phyloP scores from a whole-genome alignment of 495 filamentous ascomycete species.

The Penicillium crystallinum region DNA sequence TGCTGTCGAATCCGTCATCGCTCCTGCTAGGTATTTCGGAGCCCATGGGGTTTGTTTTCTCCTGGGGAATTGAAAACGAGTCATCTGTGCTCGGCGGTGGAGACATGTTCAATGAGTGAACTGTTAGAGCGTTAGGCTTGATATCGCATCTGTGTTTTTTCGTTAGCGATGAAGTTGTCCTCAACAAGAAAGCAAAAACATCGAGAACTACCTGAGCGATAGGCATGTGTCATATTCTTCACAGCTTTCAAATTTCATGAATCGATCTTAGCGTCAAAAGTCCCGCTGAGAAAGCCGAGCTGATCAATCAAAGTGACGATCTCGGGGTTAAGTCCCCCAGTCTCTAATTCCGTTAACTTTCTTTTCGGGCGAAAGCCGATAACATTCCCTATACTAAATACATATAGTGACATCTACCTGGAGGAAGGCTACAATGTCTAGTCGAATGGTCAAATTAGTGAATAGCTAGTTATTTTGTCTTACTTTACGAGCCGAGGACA shows the following conservation, averaged over 20 bases:
- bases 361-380: background rate
- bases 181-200: background rate
- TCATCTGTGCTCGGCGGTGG: background rate
- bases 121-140: background rate
- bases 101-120: background rate
- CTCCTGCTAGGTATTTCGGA: slow-evolving; percentile 8
- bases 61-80: background rate
- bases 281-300: slow-evolving; percentile 3
- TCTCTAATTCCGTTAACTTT: background rate
- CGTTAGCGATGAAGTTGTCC: background rate
- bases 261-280: background rate
- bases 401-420: no score
- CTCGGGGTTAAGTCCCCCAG: slow-evolving; percentile 1
- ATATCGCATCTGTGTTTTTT: background rate
- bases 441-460: no score
- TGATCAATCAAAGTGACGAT: slow-evolving; percentile 15
- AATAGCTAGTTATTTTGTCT: no score
- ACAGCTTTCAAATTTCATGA: background rate
- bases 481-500: no score
- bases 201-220: background rate
- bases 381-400: background rate
- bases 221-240: background rate
- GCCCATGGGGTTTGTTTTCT: slow-evolving; percentile 2
- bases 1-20: slow-evolving; percentile 7
- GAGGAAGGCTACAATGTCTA: no score